phyloP scores from a whole-genome alignment of 345 rosid species.

The Lepidium sativum region DNA sequence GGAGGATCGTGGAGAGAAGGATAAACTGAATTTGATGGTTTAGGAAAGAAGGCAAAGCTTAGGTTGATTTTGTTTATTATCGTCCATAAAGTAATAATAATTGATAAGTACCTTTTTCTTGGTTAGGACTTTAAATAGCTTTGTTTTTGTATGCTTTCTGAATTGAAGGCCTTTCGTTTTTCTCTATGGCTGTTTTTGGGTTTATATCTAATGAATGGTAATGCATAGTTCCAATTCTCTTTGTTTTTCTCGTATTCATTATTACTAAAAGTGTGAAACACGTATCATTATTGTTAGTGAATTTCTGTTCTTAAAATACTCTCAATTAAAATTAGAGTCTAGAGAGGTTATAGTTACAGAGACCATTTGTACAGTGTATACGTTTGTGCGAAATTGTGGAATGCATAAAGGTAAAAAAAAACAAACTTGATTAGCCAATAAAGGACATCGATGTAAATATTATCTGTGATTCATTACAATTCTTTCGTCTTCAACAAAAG shows the following conservation, averaged over 20 bases:
- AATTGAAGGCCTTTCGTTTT: constrained; percentile 4
- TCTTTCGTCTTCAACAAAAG: not conserved
- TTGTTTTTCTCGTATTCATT: not conserved
- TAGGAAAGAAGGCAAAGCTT: not conserved
- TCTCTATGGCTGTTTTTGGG: constrained; percentile 1
- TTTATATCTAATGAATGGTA: constrained; percentile 8
- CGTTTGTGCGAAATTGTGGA: no score
- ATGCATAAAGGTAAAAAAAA: no score
- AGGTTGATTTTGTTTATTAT: constrained; percentile 3
- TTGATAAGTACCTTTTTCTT: not conserved
- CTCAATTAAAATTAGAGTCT: not conserved
- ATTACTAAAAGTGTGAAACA: not conserved
- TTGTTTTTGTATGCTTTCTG: constrained; percentile 10
- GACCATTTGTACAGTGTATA: no score
- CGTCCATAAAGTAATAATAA: constrained; percentile 6
- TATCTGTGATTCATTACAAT: not conserved
- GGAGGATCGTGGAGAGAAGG: not conserved
- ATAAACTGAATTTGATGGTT: not conserved
- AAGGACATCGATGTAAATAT: no score
- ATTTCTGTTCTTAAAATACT: not conserved
- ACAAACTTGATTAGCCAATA: no score
- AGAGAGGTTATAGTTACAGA: no score
- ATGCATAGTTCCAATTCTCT: constrained; percentile 1
- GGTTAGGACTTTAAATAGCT: constrained; percentile 5
- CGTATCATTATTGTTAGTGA: not conserved